Evolutionary conservation across 1,284 basidiomycete genomes (phyloP), one percentile per base, ranked within the genome.

Genomic region (Ganoderma lingzhi): DNA sequence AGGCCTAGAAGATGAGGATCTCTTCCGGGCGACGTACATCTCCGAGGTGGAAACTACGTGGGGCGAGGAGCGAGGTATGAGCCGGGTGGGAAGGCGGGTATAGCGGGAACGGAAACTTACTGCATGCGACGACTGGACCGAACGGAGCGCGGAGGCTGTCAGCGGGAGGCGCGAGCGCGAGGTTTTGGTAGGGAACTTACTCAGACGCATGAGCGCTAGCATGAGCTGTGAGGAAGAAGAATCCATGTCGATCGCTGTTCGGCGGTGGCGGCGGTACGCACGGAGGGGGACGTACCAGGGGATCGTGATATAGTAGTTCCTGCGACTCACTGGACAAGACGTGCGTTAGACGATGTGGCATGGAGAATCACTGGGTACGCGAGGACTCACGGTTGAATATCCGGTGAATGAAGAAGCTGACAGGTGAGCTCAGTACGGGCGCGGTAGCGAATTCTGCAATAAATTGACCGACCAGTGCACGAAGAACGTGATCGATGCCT

Each of bases 251-350:
- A 61, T 39, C 12, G 19, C 10, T 41, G 39, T 37, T 30, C 23
- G 23, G 44, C 44, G 19, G 41, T 15, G 15, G n/a, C 39, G 59
- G n/a, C 59, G 39, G 23, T 6, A 23, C 8, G 39, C 23, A 32
- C 3, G 28, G 23, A 45, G 6, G 10, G 60, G n/a, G 19, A 51
- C 19, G 68, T 83, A 85, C 85, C 42, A 86, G 80, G 0, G 82
- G 5, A 73, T 63, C 3, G 80, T 79, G 64, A 86, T 74, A 19
- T 74, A 75, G 76, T 74, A 80, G 56, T 82, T 85, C 17, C 77
- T 69, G 64, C 78, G 79, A 78, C 84, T 85, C 58, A 85, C 84
- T 84, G 67, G 44, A 23, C 12, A 8, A 35, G 35, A 35, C 8
- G 30, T 37, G 30, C 8, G 17, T 63, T 32, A 28, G 42, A 48